Evolutionary conservation across 176 grass and related monocot genomes (phyloP), one percentile per base, ranked within the genome.

Genomic region (Puccinellia tenuiflora): DNA sequence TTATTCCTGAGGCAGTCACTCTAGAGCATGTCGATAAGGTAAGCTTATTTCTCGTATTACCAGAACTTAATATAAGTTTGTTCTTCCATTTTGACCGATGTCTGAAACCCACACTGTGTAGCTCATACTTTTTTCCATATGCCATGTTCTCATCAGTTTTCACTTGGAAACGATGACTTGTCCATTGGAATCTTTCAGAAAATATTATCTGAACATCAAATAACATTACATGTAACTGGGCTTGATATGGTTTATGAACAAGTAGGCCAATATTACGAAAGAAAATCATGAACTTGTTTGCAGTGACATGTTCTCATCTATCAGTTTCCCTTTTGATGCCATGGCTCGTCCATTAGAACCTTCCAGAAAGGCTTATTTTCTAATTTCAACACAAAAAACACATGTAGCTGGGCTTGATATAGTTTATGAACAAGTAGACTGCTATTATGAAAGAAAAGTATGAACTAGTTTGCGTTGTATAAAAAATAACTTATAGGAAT

Each of bases 1-100:
- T 95, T 61, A 73, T 95, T 59, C 85, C 86, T 24, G 90, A 98
- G 66, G 85, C 92, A 17, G 76, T 95, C 77, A 95, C 92, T 47
- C 48, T 98, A 76, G 96, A 98, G 87, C 96, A 98, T 87, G 91
- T 93, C 33, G 84, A 90, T 33, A 93, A 98, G 96, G 96, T 98
- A 86, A 65, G 35, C n/a, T 47, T 83, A n/a, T 86, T 31, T 65
- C 4, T 52, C 17, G 2, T 84, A 42, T 76, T 16, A 42, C 30
- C 30, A 8, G 70, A 57, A 37, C 30, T 30, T 25, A 51, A 73
- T 16, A 54, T 38, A 77, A 24, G 22, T 68, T 40, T 29, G 45
- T 21, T 84, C 40, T 11, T 42, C 16, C 8, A 17, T 77, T 73
- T 81, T 54, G 15, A 17, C 64, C 54, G 54, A 12, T 4, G 7